Base-by-base conservation (phyloP, 164 flowering plant species). In the Taxillus chinensis region DNA sequence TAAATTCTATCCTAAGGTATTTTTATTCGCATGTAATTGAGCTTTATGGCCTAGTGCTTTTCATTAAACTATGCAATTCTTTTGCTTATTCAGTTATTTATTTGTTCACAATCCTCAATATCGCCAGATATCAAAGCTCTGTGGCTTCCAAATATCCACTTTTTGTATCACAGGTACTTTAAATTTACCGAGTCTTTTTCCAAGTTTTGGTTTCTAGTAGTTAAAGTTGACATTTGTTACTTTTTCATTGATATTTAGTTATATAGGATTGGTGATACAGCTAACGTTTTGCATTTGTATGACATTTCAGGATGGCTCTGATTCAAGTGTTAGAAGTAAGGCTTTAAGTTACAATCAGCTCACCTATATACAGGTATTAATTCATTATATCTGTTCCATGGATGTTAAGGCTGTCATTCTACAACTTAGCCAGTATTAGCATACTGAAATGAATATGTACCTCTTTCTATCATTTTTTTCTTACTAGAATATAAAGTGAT, bases 131-230 rank as follows among this genome's bases (percentile, higher is more conserved):
- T 69, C 99, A 95, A 57, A 76, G 60, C 17, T 50, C 91, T 42
- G 80, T 89, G 70, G 84, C 99, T 69, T 78, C 86, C 67, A 95
- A 83, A 71, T 95, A 78, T 79, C 99, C 99, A 45, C 80, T 95
- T 55, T 95, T 95, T 66, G 64, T 95, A 67, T 95, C 99, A 43
- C 99, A 95, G 97, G 99, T 91, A 77, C 12, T 16, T 27, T 65
- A 56, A 11, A 38, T 49, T 41, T 59, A 8, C 46, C 7, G 12
- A 14, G 55, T 51, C 51, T 49, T 38, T 13, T 7, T 51, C 45
- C 58, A 50, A 17, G 52, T 63, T 62, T 62, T 55, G 12, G 40
- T 64, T 5, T 48, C 61, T 43, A 11, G 16, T 63, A 54, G 39
- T 57, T n/a, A 52, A 27, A 56, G 11, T 39, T 41, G 11, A 42